Evolutionary conservation across 2,329 filamentous ascomycete genomes (phyloP), one percentile per base, ranked within the genome.

Genomic region (Dichotomopilus funicola): DNA sequence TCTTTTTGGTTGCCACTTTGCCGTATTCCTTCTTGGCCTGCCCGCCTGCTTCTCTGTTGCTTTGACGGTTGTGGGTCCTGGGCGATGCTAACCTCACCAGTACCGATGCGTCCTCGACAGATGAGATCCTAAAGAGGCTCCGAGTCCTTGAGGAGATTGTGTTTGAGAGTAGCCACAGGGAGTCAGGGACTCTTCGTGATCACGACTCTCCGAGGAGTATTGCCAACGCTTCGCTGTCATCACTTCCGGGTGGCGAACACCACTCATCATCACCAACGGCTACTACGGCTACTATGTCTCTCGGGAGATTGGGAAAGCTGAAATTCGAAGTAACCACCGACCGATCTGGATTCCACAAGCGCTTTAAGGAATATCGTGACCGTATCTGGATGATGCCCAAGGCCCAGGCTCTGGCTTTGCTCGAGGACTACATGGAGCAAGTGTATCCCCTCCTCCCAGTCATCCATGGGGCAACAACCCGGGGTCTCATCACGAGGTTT

Each of bases 371-470:
- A 1, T 13, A 49, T 13, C 38, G 6, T 4, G 45, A 41, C 9
- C 5, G 10, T 7, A 31, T 54, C 11, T 44, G 45, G 52, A 54
- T 54, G 46, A 49, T 54, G 38, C 34, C 52, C 13, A 9, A 6
- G 2, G 45, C 38, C 5, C 31, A 49, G 19, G 45, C 52, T 3
- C 9, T 34, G n/a, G 45, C 51, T 12, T 8, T 53, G 37, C n/a
- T 53, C 5, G 37, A 54, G 13, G 52, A 54, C 52, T 54, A 44
- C 34, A 31, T 54, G 38, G 46, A 49, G 19, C 45, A 54, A 7
- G 33, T 43, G 4, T 54, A 49, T 13, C 38, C 45, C 19, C 33
- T 54, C 3, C 38, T 43, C 8, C 52, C 52, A 3, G 8, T 49
- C 10, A 49, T 54, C 12, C 52, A 54, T 12, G 45, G 45, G 6